Evolutionary conservation across 306 rosid genomes (phyloP), one percentile per base, ranked within the genome.

Genomic region (Trifolium dubium): DNA sequence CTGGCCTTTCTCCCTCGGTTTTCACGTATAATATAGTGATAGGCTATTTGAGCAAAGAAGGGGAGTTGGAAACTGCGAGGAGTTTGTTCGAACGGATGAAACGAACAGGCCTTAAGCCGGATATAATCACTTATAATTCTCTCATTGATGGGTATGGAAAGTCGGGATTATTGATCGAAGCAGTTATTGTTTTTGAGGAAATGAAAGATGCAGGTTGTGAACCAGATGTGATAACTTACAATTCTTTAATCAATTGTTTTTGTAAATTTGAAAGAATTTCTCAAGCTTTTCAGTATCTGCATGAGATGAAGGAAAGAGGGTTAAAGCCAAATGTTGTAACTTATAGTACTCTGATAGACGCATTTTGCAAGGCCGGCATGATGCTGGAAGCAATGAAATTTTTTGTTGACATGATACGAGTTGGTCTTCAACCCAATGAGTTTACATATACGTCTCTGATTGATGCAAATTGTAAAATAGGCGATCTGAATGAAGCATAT

Each of bases 121-220:
- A 94, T 76, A 68, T 72, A 31, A 90, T 94, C 55, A 91, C 98
- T 0, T 94, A 94, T 63, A 94, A 94, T 89, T 83, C 92, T 85
- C 96, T 91, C 77, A 87, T 94, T 77, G 90, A 91, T 83, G 98
- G 98, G 70, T 82, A 86, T 79, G 98, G 98, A 41, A 93, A 93
- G 88, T 75, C 31, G 63, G 97, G 97, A 23, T 80, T 71, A 6
- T 70, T 91, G 62, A 75, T 83, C 3, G 82, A 82, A 59, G 85
- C 91, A 0, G 80, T 82, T 62, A 10, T 17, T 78, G 9, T 91
- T 72, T 86, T 83, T 77, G 86, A 87, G 77, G 91, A 91, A 79
- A 86, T 89, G 97, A 89, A 89, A 72, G 79, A 62, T 71, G 85
- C 64, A 18, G 96, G 88, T 53, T 89, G 89, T 83, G 86, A 80